Percentiles rank a stretch among this genome's conserved stretches.
Evolutionary conservation across 192 early-diverging fungal species (phyloP).

Genomic region (Rhizophlyctis rosea): DNA sequence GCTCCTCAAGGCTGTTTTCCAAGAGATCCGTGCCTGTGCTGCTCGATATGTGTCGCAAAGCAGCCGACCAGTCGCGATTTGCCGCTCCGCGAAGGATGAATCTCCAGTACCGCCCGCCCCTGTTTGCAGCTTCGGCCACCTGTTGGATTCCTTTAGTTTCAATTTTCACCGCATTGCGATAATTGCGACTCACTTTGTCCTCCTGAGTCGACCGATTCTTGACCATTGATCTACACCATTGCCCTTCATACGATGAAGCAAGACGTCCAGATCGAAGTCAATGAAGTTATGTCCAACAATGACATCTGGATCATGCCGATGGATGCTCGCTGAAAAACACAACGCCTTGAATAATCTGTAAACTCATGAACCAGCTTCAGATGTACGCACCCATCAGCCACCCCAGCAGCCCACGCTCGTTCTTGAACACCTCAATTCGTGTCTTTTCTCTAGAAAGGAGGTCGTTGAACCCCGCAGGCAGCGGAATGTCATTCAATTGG

Average conservation of each 20-base stretch:
- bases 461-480: conserved; percentile 77
- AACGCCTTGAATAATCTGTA: background rate
- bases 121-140: conserved; percentile 81
- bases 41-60: conserved; percentile 91
- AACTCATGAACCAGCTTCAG: conserved; percentile 1
- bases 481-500: conserved; percentile 64
- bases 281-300: conserved; percentile 96
- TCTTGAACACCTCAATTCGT: conserved; percentile 56
- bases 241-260: conserved; percentile 91
- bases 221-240: conserved; percentile 80
- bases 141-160: conserved; percentile 17
- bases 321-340: conserved; percentile 58
- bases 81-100: conserved; percentile 70
- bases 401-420: conserved; percentile 78
- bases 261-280: conserved; percentile 89
- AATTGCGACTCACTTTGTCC: conserved; percentile 53
- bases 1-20: background rate
- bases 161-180: background rate
- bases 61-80: conserved; percentile 78
- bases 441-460: conserved; percentile 43
- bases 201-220: conserved; percentile 77
- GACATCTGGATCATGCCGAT: conserved; percentile 83
- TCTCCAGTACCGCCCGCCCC: conserved; percentile 81
- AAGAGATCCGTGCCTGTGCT: conserved; percentile 52
- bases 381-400: conserved; percentile 58